These are phyloP conservation scores for Lentinula boryana DNA, from an alignment of 768 basidiomycete species.

Conservation along the genomic window DNA sequence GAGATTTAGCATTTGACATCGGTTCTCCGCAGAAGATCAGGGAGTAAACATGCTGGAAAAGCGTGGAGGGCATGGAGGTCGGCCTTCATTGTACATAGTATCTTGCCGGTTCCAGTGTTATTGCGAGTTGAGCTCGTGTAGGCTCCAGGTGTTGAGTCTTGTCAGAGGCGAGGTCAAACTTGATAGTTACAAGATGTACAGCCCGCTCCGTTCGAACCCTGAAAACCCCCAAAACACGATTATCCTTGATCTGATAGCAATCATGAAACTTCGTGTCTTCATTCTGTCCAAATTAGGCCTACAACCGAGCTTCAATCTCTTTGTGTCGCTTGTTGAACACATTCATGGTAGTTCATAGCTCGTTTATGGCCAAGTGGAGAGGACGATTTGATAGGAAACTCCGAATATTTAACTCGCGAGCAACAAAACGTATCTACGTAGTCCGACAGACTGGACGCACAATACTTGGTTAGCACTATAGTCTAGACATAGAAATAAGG, in stretches of 20 bases:
- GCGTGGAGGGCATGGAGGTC: neutral
- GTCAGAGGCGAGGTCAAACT: neutral
- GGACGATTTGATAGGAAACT: no score
- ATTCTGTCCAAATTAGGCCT: no score
- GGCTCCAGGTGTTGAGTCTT: neutral
- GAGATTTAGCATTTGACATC: neutral
- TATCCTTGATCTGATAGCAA: neutral
- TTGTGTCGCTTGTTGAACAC: no score
- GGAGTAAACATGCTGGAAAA: neutral
- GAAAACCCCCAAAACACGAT: neutral
- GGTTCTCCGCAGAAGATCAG: neutral
- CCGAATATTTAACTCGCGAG: no score
- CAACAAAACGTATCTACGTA: neutral
- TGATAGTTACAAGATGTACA: neutral
- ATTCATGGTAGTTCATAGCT: no score
- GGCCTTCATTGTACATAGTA: neutral
- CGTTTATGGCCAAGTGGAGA: no score
- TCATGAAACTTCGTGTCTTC: neutral
- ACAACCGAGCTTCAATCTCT: no score
- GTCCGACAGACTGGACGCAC: neutral
- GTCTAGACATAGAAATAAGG: neutral
- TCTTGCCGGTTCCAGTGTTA: neutral
- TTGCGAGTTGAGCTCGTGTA: neutral
- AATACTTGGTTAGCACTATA: neutral
- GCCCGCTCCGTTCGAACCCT: neutral